Evolutionary conservation across 1,284 basidiomycete genomes (phyloP).

Genomic region (Ustilago nuda): DNA sequence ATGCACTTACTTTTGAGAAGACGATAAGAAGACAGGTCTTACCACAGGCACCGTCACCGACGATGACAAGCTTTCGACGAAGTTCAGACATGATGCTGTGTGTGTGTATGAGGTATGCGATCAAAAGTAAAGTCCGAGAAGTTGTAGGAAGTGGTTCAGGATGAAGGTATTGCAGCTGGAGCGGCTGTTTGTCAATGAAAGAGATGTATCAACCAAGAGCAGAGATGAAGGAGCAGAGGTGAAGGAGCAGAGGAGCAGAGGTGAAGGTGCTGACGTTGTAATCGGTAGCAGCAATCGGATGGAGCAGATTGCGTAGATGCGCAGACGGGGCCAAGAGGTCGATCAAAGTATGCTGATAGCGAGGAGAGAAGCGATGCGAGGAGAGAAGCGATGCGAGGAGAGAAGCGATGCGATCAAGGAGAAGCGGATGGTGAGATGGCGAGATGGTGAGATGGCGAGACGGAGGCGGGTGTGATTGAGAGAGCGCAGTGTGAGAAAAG

Average conservation of each 20-base stretch:
- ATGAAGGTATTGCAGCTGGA: background rate
- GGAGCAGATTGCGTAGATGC: conserved; percentile 5
- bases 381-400: background rate
- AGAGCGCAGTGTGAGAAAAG: conserved; percentile 1
- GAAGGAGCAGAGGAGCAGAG: background rate
- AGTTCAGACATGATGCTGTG: conserved; percentile 59
- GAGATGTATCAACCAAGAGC: background rate
- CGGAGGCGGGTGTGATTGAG: conserved; percentile 14
- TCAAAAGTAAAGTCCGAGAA: background rate
- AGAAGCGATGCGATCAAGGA: background rate
- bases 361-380: background rate
- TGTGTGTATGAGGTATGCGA: conserved; percentile 10
- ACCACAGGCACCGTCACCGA: conserved; percentile 75
- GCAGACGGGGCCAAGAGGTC: background rate
- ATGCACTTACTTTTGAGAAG: conserved; percentile 76
- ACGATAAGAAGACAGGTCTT: conserved; percentile 88
- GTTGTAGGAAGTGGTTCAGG: background rate
- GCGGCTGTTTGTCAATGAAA: background rate
- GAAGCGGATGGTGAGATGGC: conserved; percentile 6
- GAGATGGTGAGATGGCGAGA: conserved; percentile 17
- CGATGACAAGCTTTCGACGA: conserved; percentile 68
- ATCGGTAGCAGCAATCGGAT: conserved; percentile 6
- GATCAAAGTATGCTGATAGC: conserved; percentile 4
- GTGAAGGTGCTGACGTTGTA: background rate
- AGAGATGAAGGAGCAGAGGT: background rate